phyloP scores from a whole-genome alignment of 495 filamentous ascomycete genomes.

The Rhizodiscina lignyota region DNA sequence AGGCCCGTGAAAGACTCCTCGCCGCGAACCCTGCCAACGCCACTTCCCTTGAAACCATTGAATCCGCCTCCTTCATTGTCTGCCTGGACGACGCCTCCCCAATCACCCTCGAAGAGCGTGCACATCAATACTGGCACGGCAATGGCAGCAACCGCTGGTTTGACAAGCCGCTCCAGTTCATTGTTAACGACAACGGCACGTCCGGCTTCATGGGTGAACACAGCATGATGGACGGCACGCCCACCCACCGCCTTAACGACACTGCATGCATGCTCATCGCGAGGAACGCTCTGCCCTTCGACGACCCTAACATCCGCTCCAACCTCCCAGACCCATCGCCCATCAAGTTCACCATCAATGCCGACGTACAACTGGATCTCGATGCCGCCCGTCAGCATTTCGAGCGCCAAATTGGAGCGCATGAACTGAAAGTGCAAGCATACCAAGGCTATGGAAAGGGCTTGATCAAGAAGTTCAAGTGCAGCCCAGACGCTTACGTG shows the following conservation, averaged over 20 bases:
- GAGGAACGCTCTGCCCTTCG: conserved; percentile 79
- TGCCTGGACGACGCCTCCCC: conserved; percentile 90
- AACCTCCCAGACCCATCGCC: conserved; percentile 65
- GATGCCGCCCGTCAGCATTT: conserved; percentile 62
- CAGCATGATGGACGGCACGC: conserved; percentile 99
- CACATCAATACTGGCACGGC: conserved; percentile 95
- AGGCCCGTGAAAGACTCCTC: conserved; percentile 54
- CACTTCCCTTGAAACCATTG: conserved; percentile 58
- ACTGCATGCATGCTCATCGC: conserved; percentile 79
- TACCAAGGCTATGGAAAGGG: conserved; percentile 98
- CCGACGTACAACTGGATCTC: conserved; percentile 56
- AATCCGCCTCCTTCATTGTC: conserved; percentile 81
- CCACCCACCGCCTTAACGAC: conserved; percentile 92
- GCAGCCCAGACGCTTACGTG: conserved; percentile 92
- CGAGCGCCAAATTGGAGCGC: conserved; percentile 57
- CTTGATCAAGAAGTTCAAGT: conserved; percentile 98
- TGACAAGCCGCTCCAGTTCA: conserved; percentile 96
- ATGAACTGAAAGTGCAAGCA: conserved; percentile 84
- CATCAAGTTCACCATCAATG: conserved; percentile 61
- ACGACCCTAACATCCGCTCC: conserved; percentile 55
- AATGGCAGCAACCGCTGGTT: conserved; percentile 94
- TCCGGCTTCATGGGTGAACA: conserved; percentile 98
- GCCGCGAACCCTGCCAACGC: conserved; percentile 60
- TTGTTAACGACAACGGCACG: conserved; percentile 94
- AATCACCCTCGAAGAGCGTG: conserved; percentile 88